Percentiles rank a stretch among this genome's conserved stretches.
Evolutionary conservation across 306 rosid species (phyloP).

Genomic region (Canavalia gladiata): DNA sequence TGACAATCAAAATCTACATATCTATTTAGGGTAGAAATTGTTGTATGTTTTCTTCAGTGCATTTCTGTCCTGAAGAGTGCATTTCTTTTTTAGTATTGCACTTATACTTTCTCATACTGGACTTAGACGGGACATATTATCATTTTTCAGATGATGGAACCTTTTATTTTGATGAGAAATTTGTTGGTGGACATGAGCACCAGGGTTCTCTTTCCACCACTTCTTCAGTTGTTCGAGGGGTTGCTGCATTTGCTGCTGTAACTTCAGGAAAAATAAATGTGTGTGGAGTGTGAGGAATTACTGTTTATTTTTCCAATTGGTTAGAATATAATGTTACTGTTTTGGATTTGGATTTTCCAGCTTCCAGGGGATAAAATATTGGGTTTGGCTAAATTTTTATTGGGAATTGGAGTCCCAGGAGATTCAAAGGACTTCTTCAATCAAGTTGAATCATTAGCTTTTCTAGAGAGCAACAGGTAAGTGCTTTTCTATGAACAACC

Average conservation of each 20-base stretch:
- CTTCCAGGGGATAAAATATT: slow-evolving; percentile 79
- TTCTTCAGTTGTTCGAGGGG: slow-evolving; percentile 91
- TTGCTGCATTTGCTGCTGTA: slow-evolving; percentile 74
- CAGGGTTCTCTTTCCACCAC: slow-evolving; percentile 89
- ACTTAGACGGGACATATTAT: slow-evolving; percentile 34
- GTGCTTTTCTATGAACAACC: slow-evolving; percentile 44
- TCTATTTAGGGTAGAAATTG: slow-evolving; percentile 33
- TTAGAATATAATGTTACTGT: slow-evolving; percentile 43
- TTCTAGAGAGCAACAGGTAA: slow-evolving; percentile 85
- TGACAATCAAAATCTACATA: slow-evolving; percentile 3
- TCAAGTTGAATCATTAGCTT: slow-evolving; percentile 87
- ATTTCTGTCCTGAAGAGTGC: not conserved
- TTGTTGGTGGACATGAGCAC: slow-evolving; percentile 70
- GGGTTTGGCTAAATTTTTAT: slow-evolving; percentile 93
- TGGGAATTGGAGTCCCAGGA: slow-evolving; percentile 95
- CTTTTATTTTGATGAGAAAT: slow-evolving; percentile 88
- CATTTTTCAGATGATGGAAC: slow-evolving; percentile 85
- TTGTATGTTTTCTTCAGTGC: slow-evolving; percentile 20
- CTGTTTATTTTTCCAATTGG: slow-evolving; percentile 8
- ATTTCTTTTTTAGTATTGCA: slow-evolving; percentile 26
- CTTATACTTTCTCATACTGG: slow-evolving; percentile 29
- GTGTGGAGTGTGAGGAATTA: slow-evolving; percentile 44
- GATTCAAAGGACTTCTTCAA: slow-evolving; percentile 86
- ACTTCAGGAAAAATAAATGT: slow-evolving; percentile 84
- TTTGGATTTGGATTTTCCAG: slow-evolving; percentile 64